These are phyloP conservation scores for Lentinus polychrous DNA, from an alignment of 1,284 basidiomycete species.

Conservation along the genomic window DNA sequence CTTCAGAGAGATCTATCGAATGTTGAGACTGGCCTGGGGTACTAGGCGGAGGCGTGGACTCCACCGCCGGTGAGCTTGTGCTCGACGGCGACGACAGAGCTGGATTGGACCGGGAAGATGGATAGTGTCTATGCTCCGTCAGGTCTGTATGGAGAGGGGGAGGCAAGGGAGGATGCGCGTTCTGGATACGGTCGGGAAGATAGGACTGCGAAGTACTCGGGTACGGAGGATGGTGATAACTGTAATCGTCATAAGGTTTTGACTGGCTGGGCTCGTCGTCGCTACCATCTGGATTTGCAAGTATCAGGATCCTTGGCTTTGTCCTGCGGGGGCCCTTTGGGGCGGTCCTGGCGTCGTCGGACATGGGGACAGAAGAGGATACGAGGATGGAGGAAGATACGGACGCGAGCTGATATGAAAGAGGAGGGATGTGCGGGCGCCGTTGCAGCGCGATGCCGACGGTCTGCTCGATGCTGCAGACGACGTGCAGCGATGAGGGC, in stretches of 20 bases:
- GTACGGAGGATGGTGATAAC: constrained; percentile 14
- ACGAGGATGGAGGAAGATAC: neutral
- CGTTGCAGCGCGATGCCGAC: constrained; percentile 5
- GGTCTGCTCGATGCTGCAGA: constrained; percentile 9
- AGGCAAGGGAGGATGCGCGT: constrained; percentile 21
- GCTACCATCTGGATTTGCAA: constrained; percentile 49
- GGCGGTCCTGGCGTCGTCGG: constrained; percentile 36
- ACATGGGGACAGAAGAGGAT: constrained; percentile 28
- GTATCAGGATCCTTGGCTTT: constrained; percentile 36
- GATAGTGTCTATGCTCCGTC: constrained; percentile 24
- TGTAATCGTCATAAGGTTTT: constrained; percentile 1
- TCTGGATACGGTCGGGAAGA: constrained; percentile 9
- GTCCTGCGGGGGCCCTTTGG: constrained; percentile 13
- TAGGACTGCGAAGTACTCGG: constrained; percentile 19
- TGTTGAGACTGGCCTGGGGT: constrained; percentile 48
- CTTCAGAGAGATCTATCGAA: constrained; percentile 36
- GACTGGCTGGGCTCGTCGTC: constrained; percentile 32
- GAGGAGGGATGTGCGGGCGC: constrained; percentile 1
- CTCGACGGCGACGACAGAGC: constrained; percentile 61
- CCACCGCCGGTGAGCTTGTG: constrained; percentile 52
- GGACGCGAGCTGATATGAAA: constrained; percentile 1
- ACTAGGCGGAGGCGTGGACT: constrained; percentile 56
- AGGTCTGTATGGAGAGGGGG: constrained; percentile 34
- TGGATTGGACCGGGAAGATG: constrained; percentile 36
- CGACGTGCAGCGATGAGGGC: neutral